These are phyloP conservation scores for Colletotrichum simmondsii DNA, from an alignment of 2,329 filamentous ascomycete genomes.

Conservation along the genomic window DNA sequence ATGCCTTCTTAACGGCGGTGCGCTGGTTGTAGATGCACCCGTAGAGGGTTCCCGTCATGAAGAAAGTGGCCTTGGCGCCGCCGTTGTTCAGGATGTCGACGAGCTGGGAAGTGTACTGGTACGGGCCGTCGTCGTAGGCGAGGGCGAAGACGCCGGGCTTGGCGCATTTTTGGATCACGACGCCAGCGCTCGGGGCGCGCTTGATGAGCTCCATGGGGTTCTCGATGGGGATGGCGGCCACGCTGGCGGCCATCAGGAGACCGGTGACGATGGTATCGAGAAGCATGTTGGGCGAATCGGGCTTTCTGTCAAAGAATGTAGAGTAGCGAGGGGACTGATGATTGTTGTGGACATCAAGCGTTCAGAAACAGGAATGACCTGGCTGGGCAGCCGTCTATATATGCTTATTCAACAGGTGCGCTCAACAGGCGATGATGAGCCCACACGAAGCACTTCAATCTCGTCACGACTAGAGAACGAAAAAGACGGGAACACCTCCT, in stretches of 20 bases:
- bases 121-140: slow-evolving; percentile 66
- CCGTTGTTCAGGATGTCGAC: slow-evolving; percentile 61
- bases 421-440: not conserved
- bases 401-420: not conserved
- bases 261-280: slow-evolving; percentile 38
- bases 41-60: slow-evolving; percentile 62
- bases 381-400: slow-evolving; percentile 14
- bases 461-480: not conserved
- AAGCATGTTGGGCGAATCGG: slow-evolving; percentile 38
- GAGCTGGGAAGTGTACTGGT: slow-evolving; percentile 58
- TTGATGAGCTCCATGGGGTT: slow-evolving; percentile 53
- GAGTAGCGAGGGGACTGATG: not conserved
- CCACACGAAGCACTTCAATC: slow-evolving; percentile 29
- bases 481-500: slow-evolving; percentile 12
- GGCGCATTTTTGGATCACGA: slow-evolving; percentile 57
- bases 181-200: slow-evolving; percentile 51
- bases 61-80: slow-evolving; percentile 64
- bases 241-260: slow-evolving; percentile 42
- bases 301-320: not conserved
- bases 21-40: slow-evolving; percentile 62
- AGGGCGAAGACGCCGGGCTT: slow-evolving; percentile 58
- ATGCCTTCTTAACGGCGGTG: slow-evolving; percentile 64
- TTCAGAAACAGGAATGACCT: not conserved
- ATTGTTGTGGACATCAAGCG: not conserved
- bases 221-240: slow-evolving; percentile 43